phyloP scores from a whole-genome alignment of 2,329 filamentous ascomycete species.

The Coniochaeta prunicola region DNA sequence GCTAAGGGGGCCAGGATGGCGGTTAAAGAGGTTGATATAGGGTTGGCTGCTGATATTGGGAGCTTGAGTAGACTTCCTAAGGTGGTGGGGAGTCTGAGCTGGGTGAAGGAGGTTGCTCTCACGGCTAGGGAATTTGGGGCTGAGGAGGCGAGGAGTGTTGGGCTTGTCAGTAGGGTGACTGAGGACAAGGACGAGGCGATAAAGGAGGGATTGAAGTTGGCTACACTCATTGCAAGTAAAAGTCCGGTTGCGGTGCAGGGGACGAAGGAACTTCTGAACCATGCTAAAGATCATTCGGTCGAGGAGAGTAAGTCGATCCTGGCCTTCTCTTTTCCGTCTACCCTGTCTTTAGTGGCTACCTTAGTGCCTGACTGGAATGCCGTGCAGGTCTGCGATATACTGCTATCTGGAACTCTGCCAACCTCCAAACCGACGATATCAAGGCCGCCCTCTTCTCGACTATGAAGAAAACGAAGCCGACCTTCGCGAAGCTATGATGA shows the following conservation, averaged over 20 bases:
- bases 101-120: constrained; percentile 74
- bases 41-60: constrained; percentile 72
- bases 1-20: constrained; percentile 53
- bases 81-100: constrained; percentile 61
- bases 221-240: constrained; percentile 63
- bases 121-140: constrained; percentile 63
- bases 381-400: constrained; percentile 67
- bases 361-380: constrained; percentile 4
- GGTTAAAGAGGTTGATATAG: constrained; percentile 79
- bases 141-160: constrained; percentile 61
- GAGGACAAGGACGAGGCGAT: constrained; percentile 58
- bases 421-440: constrained; percentile 75
- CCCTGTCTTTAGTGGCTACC: background rate
- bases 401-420: constrained; percentile 77
- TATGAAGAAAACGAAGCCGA: constrained; percentile 70
- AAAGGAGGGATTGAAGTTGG: constrained; percentile 54
- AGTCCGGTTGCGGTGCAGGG: constrained; percentile 82
- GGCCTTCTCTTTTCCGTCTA: constrained; percentile 1
- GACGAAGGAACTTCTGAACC: constrained; percentile 82
- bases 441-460: constrained; percentile 66
- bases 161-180: constrained; percentile 61
- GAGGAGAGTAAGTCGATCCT: constrained; percentile 56
- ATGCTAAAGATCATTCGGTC: constrained; percentile 69
- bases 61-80: constrained; percentile 69
- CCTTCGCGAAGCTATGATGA: constrained; percentile 74